Evolutionary conservation across 2,329 filamentous ascomycete genomes (phyloP).

Genomic region (Emmonsiellopsis sp.): DNA sequence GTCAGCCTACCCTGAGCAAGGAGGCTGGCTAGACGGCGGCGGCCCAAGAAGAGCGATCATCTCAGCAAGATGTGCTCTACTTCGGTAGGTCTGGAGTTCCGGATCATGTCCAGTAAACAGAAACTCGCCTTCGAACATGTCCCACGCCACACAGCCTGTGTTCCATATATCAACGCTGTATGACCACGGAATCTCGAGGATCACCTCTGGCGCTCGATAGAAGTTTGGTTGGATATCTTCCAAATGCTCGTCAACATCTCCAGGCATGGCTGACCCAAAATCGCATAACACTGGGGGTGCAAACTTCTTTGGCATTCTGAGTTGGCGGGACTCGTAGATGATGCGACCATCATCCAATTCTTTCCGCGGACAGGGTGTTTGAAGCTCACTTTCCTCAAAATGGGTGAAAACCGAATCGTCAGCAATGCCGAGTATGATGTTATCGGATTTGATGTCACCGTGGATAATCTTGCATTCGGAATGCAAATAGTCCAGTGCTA

Average conservation of each 20-base stretch:
- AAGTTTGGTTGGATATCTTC: slow-evolving; percentile 19
- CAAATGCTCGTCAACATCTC: slow-evolving; percentile 22
- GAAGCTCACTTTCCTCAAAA: slow-evolving; percentile 33
- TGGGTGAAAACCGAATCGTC: slow-evolving; percentile 32
- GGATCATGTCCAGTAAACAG: slow-evolving; percentile 37
- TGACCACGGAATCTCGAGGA: slow-evolving; percentile 37
- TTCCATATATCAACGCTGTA: slow-evolving; percentile 46
- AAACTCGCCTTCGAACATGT: slow-evolving; percentile 37
- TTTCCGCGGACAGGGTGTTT: slow-evolving; percentile 34
- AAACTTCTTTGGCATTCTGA: slow-evolving; percentile 11
- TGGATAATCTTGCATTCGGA: slow-evolving; percentile 38
- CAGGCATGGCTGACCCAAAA: slow-evolving; percentile 38
- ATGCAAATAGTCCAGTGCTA: slow-evolving; percentile 39
- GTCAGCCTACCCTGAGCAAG: too few species aligned
- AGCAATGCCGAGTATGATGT: slow-evolving; percentile 36
- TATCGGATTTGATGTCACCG: slow-evolving; percentile 40
- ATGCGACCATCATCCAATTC: slow-evolving; percentile 25
- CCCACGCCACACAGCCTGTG: slow-evolving; percentile 42
- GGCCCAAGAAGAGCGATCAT: too few species aligned
- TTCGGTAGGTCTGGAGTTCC: slow-evolving; percentile 30
- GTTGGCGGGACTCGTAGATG: slow-evolving; percentile 36
- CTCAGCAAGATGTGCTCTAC: slow-evolving; percentile 13
- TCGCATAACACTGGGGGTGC: slow-evolving; percentile 35
- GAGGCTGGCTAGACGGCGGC: too few species aligned
- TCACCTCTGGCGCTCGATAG: slow-evolving; percentile 36